These are phyloP conservation scores for Fusarium subglutinans DNA, from an alignment of 2,329 filamentous ascomycete species.

Conservation along the genomic window DNA sequence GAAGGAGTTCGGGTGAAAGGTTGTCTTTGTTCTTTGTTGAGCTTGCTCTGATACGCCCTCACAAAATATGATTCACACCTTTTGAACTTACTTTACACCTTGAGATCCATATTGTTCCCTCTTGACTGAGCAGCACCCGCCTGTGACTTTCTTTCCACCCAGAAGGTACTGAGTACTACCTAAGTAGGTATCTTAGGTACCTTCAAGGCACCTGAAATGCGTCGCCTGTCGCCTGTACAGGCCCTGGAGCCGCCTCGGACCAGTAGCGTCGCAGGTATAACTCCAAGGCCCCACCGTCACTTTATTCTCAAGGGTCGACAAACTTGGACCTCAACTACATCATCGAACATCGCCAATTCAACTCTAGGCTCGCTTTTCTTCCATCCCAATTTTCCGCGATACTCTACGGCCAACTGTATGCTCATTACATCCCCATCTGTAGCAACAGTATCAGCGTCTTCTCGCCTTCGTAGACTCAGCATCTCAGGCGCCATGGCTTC, in stretches of 20 bases:
- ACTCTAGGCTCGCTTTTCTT: background rate
- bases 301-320: conserved; percentile 20
- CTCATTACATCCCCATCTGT: conserved; percentile 8
- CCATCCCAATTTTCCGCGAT: background rate
- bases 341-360: conserved; percentile 16
- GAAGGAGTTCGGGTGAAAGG: background rate
- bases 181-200: no score
- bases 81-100: background rate
- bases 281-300: conserved; percentile 21
- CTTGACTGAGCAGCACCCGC: background rate
- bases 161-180: no score
- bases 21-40: background rate
- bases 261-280: background rate
- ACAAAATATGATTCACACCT: background rate
- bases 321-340: conserved; percentile 33
- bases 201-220: conserved; percentile 10
- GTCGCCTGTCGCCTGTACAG: conserved; percentile 38
- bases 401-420: conserved; percentile 31
- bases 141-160: background rate
- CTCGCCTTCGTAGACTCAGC: conserved; percentile 35
- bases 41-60: background rate
- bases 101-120: background rate
- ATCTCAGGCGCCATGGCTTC: conserved; percentile 51
- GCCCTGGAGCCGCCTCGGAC: conserved; percentile 41
- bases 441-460: conserved; percentile 6